Percentiles rank a stretch among this genome's conserved stretches.
Conservation (phyloP, 257 asterid genomes). For the Solanum piurae region DNA sequence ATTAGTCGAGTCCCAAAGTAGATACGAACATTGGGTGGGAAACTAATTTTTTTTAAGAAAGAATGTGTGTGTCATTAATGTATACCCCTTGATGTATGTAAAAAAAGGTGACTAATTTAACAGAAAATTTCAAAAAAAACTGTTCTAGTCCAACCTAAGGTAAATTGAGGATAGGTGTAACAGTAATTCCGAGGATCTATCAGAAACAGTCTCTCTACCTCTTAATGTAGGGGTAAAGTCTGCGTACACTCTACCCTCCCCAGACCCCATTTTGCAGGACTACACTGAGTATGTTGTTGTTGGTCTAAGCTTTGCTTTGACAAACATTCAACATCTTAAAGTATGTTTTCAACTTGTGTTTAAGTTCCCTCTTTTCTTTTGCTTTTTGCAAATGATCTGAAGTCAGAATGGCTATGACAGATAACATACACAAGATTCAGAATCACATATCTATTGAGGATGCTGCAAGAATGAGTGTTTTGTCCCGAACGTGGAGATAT, state of each 20-base stretch:
- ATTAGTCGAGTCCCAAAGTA: not conserved
- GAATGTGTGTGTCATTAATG: not conserved
- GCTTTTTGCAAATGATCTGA: not conserved
- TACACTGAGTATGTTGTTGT: not conserved
- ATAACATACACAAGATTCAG: not conserved
- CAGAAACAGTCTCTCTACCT: not conserved
- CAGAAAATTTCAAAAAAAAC: too few species aligned
- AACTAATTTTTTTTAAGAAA: too few species aligned
- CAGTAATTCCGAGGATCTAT: not conserved
- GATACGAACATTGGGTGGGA: not conserved
- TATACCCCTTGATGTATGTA: not conserved
- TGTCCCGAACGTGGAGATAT: not conserved
- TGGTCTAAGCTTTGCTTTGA: not conserved
- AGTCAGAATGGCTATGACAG: not conserved
- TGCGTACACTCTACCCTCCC: not conserved
- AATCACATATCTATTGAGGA: not conserved
- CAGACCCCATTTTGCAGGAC: too few species aligned
- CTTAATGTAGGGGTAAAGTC: not conserved
- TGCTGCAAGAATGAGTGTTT: not conserved
- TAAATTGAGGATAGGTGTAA: not conserved
- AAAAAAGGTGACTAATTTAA: too few species aligned
- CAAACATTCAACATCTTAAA: not conserved
- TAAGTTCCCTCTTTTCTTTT: not conserved
- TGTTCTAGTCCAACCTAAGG: too few species aligned
- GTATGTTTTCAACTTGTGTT: not conserved